Evolutionary conservation across 106 monocot species (phyloP).

Genomic region (Platanthera guangdongensis): DNA sequence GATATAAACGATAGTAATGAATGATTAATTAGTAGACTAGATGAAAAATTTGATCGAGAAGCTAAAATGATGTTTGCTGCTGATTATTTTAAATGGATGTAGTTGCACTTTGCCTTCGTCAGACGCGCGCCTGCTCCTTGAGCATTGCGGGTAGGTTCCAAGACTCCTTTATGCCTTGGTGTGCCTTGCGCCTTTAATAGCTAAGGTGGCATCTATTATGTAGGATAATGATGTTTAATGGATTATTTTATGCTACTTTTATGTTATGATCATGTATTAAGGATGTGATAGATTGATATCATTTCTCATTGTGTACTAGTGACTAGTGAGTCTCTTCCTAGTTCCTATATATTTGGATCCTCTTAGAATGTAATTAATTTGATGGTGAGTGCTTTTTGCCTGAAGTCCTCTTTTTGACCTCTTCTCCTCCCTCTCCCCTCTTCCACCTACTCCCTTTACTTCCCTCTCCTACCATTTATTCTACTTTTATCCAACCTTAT

Average conservation of each 20-base stretch:
- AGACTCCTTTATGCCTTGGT: too few species aligned
- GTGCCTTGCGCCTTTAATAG: too few species aligned
- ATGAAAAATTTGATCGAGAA: too few species aligned
- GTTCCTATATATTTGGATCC: background rate
- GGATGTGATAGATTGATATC: background rate
- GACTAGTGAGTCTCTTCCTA: background rate
- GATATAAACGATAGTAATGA: too few species aligned
- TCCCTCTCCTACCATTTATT: background rate
- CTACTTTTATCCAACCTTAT: background rate
- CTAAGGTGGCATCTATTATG: background rate
- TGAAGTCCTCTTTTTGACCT: background rate
- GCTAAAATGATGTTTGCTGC: too few species aligned
- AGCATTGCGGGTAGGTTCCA: too few species aligned
- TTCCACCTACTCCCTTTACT: background rate
- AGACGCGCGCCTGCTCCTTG: too few species aligned
- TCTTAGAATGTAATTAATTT: background rate
- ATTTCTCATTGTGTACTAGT: background rate
- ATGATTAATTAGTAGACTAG: too few species aligned
- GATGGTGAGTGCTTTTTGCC: background rate
- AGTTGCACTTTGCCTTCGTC: too few species aligned
- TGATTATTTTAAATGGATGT: too few species aligned
- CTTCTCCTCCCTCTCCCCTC: background rate
- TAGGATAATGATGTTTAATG: background rate
- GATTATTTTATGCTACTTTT: background rate
- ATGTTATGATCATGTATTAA: background rate